Evolutionary conservation across 2,329 filamentous ascomycete genomes (phyloP).

Genomic region (Chrysoporthe puriensis): DNA sequence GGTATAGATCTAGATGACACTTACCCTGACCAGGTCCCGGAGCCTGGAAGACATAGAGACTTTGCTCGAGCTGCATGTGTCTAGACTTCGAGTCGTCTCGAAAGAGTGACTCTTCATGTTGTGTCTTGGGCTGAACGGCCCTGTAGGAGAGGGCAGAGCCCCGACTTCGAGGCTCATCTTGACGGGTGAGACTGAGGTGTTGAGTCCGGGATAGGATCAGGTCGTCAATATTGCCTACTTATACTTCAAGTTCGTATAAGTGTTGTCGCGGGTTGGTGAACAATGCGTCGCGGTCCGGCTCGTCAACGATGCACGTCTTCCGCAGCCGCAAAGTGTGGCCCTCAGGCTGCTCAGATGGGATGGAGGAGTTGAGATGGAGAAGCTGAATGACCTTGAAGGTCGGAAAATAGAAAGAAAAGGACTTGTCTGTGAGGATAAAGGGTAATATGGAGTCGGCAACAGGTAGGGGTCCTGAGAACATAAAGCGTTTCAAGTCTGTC

Average conservation of each 20-base stretch:
- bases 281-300: background rate
- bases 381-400: background rate
- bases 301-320: background rate
- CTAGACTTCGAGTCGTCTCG: conserved; percentile 7
- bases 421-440: background rate
- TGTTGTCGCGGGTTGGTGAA: background rate
- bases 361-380: background rate
- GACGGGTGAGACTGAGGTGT: background rate
- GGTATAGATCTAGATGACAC: conserved; percentile 11
- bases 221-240: background rate
- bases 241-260: background rate
- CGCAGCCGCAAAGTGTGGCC: background rate
- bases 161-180: conserved; percentile 26
- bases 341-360: background rate
- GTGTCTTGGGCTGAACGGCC: conserved; percentile 24
- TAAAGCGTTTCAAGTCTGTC: conserved; percentile 26
- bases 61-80: conserved; percentile 9
- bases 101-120: conserved; percentile 7
- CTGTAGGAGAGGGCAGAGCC: conserved; percentile 21
- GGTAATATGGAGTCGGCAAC: background rate
- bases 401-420: background rate
- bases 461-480: conserved; percentile 1
- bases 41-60: conserved; percentile 35
- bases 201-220: no score
- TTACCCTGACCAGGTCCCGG: conserved; percentile 38